Conservation (phyloP, 106 monocot genomes). For the Dendrobium catenatum region DNA sequence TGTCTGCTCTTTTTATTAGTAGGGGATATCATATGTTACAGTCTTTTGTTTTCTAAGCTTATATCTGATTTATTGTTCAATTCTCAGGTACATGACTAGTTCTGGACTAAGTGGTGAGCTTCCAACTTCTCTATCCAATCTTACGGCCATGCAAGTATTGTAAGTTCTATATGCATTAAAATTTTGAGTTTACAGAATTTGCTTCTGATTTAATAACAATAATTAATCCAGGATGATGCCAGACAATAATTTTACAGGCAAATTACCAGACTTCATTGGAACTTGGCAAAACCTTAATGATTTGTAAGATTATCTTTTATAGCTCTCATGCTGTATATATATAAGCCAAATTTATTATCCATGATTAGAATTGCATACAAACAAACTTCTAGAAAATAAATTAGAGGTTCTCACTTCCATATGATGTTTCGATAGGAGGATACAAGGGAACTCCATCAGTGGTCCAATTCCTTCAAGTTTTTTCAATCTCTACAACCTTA, state of each 20-base stretch:
- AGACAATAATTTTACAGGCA: conserved; percentile 63
- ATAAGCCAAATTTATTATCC: too few species aligned
- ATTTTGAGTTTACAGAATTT: neutral
- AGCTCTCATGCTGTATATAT: too few species aligned
- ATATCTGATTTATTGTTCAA: neutral
- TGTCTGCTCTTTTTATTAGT: neutral
- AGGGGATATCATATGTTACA: neutral
- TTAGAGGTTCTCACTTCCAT: neutral
- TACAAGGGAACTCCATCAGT: conserved; percentile 68
- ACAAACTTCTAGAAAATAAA: neutral
- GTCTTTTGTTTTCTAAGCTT: neutral
- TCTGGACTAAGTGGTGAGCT: conserved; percentile 46
- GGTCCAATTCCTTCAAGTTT: conserved; percentile 69
- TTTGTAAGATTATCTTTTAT: conserved; percentile 41
- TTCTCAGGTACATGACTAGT: conserved; percentile 49
- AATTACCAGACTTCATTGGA: conserved; percentile 68
- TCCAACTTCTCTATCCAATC: conserved; percentile 44
- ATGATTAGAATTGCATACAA: neutral
- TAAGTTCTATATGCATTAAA: conserved; percentile 14
- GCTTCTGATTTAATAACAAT: neutral
- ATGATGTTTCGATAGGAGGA: conserved; percentile 32
- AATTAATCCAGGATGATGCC: conserved; percentile 47
- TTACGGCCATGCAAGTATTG: conserved; percentile 31
- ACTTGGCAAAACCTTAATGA: conserved; percentile 29
- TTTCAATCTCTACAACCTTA: conserved; percentile 32